Evolutionary conservation across 2,329 filamentous ascomycete species (phyloP), one percentile per base, ranked within the genome.

Genomic region (Daldinia eschscholtzii): DNA sequence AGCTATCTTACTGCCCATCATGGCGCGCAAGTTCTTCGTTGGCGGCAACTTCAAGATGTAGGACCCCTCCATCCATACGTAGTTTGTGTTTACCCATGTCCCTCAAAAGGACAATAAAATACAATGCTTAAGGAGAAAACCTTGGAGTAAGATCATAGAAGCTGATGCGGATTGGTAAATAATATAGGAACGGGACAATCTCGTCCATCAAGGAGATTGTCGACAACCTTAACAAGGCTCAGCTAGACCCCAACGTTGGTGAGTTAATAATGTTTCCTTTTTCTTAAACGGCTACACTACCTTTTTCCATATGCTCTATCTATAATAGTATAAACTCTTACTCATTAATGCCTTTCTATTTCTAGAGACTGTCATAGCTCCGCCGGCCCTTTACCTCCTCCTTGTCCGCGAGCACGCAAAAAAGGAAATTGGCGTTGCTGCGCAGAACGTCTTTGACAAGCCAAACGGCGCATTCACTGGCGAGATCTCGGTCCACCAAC

Each of bases 1-100:
- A 26, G 37, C 35, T 4, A 57, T 59, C 76, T 76, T 70, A 77
- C 76, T 76, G 77, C 77, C 84, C 88, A 93, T 79, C 79, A 97
- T 97, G 94, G 88, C 91, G 88, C 94, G 94, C 87, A 92, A 94
- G 87, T 97, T 97, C 88, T 97, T 97, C 83, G 93, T 97, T 83
- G 94, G 94, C 83, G 94, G 94, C 81, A 99, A 99, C 91, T 98
- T 98, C 87, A 98, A 99, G 89, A 98, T 98, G 94, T 97, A 85
- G 80, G 88, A 41, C 61, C 72, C 68, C 76, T 39, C 35, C 35
- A 33, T 68, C 73, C 73, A 73, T 76, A 67, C 13, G 37, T 42
- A 75, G 7, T 35, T 35, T 61, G 28, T 39, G 71, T 74, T 71
- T 67, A 57, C 59, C 33, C 39, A 58, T 62, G 57, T 60, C 68